Conservation (phyloP, 495 filamentous ascomycete species). For the Aspergillus leporis region DNA sequence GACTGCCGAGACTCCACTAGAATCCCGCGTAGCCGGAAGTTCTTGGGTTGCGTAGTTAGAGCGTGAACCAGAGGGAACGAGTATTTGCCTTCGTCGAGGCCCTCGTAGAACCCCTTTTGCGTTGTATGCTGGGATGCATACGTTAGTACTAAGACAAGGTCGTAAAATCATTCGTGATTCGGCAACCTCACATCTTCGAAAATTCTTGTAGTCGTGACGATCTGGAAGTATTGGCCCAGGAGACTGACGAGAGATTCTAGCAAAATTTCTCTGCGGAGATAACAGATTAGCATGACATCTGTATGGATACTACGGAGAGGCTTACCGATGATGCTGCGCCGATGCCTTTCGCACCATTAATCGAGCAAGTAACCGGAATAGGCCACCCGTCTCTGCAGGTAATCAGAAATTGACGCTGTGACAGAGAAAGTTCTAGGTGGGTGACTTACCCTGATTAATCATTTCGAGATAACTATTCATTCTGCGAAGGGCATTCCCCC, state of each 20-base stretch:
- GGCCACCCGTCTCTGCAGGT: slow-evolving; percentile 39
- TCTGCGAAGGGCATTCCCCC: slow-evolving; percentile 24
- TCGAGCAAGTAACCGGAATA: slow-evolving; percentile 32
- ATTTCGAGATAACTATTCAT: slow-evolving; percentile 38
- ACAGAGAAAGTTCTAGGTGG: too few species aligned
- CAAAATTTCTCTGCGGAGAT: slow-evolving; percentile 6
- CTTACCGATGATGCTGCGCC: slow-evolving; percentile 14
- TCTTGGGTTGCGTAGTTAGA: background rate
- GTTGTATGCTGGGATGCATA: slow-evolving; percentile 21
- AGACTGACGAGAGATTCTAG: slow-evolving; percentile 13
- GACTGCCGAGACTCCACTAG: background rate
- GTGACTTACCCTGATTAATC: slow-evolving; percentile 26
- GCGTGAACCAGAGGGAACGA: slow-evolving; percentile 35
- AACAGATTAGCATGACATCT: slow-evolving; percentile 4
- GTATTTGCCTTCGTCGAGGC: slow-evolving; percentile 42
- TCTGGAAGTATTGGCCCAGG: slow-evolving; percentile 39
- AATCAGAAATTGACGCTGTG: too few species aligned
- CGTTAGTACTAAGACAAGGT: background rate
- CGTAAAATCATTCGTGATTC: background rate
- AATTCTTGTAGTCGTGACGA: slow-evolving; percentile 44
- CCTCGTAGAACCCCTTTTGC: slow-evolving; percentile 41
- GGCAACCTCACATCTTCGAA: slow-evolving; percentile 13
- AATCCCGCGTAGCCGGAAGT: background rate
- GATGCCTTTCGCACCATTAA: slow-evolving; percentile 28
- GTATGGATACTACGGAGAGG: background rate